These are phyloP conservation scores for Aspergillus affinis DNA, from an alignment of 495 filamentous ascomycete species.

Conservation along the genomic window DNA sequence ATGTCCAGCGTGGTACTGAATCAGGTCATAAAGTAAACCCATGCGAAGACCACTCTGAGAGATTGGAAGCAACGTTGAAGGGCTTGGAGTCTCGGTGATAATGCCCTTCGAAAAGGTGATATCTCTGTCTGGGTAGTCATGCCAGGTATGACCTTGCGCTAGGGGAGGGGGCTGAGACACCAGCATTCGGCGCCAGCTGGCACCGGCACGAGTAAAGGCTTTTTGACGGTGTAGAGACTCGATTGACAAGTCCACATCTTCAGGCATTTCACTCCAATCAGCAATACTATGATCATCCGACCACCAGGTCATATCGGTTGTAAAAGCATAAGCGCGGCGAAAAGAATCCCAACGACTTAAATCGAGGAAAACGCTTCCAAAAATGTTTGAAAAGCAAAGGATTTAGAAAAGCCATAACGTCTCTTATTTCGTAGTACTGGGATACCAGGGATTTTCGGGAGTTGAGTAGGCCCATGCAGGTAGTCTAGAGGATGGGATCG, in stretches of 20 bases:
- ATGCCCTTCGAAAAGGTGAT: neutral
- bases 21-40: neutral
- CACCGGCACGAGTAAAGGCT: neutral
- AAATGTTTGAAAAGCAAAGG: neutral
- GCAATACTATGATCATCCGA: neutral
- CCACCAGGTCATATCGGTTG: neutral
- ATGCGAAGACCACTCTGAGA: neutral
- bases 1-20: neutral
- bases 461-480: too few species aligned
- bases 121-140: neutral
- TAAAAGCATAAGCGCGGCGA: neutral
- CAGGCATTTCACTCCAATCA: neutral
- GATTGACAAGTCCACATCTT: neutral
- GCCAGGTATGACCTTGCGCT: neutral
- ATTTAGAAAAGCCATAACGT: neutral
- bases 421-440: too few species aligned
- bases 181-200: neutral
- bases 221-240: neutral
- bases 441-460: too few species aligned
- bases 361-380: neutral
- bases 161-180: neutral
- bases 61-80: neutral
- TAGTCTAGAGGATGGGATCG: neutral
- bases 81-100: neutral
- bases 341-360: neutral